Evolutionary conservation across 2,329 filamentous ascomycete species (phyloP), one percentile per base, ranked within the genome.

Genomic region (Neofusicoccum sp.): DNA sequence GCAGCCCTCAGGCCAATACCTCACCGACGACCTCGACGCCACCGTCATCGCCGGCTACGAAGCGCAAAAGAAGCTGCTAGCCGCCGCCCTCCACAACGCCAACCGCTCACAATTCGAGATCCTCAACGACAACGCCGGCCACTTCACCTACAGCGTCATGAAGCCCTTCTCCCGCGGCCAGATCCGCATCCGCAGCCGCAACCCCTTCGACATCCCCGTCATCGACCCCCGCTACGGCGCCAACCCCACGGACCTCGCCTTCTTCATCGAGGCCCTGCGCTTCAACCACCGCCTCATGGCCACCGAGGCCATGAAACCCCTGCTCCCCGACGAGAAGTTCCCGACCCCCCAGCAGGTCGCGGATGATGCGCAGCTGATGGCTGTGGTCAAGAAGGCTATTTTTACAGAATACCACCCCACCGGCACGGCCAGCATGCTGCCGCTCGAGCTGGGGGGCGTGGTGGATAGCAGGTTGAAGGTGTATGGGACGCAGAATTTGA

Each of bases 341-440:
- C 71, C 71, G 9, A 70, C 71, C 12, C 63, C 67, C 31, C 67
- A 70, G 48, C 66, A 69, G 56, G 66, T 60, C 0, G 66, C 69
- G 1, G 70, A 74, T 31, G 66, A 69, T 36, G 69, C 72, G 28
- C 69, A 73, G 48, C 65, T 69, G 58, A 48, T 59, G 33, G 66
- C 68, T n/a, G 63, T 70, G 41, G 62, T 64, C 34, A 61, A 61
- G 37, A 5, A 52, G 47, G 68, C 62, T 39, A 33, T 73, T 45
- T 66, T 66, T 62, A 47, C 71, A 70, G n/a, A 70, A 66, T 1
- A 67, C 71, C 75, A 77, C 61, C 70, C 73, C 6, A 66, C 63
- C 6, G 70, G 74, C 6, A 72, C 71, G 0, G 72, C 70, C 61
- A 68, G 70, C 60, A 70, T 74, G 70, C 66, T 71, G 9, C 66